Evolutionary conservation across 169 alveolate genomes (phyloP), one percentile per base, ranked within the genome.

Genomic region (Toxoplasma gondii): DNA sequence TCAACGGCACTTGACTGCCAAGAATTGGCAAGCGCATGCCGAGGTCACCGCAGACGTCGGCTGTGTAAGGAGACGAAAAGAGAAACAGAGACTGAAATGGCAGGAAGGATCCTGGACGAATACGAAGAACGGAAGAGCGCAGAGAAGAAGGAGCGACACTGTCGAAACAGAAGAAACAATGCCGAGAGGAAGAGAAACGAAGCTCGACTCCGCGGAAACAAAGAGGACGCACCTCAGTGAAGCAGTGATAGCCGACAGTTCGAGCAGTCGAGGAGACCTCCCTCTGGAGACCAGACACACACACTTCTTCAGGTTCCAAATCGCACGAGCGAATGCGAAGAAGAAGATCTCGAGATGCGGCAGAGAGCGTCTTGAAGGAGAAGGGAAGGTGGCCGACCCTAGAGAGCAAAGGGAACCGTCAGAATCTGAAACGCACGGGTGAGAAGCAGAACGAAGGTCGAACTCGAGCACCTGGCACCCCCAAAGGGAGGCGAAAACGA

Each of bases 221-320:
- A n/a, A 74, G 44, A n/a, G 44, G 27, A 74, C 90, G 67, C 38
- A 82, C 90, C 90, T 82, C 90, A 4, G 90, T 29, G 38, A 29
- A 82, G 67, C 44, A 82, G 90, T 82, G 90, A 38, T 82, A 82
- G 69, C 90, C 90, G 53, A 82, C 41, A 2, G 90, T 29, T 82
- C 90, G 53, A 24, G 90, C 90, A 43, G 67, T 44, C 24, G 41
- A 43, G 38, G 90, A 22, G 90, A 82, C 90, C 38, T 82, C 69
- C 19, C 41, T 16, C 90, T 82, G 90, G 24, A 82, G 67, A 39
- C 38, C 90, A 4, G 90, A 82, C 53, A 36, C 90, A 22, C 17
- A 22, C n/a, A 82, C 53, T 17, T 24, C 38, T 43, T 82, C 90
- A 7, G 90, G 90, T 49, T 82, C 90, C 64, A 29, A 31, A 29